These are phyloP conservation scores for Leptosphaerulina australis DNA, from an alignment of 2,329 filamentous ascomycete species.

Conservation along the genomic window DNA sequence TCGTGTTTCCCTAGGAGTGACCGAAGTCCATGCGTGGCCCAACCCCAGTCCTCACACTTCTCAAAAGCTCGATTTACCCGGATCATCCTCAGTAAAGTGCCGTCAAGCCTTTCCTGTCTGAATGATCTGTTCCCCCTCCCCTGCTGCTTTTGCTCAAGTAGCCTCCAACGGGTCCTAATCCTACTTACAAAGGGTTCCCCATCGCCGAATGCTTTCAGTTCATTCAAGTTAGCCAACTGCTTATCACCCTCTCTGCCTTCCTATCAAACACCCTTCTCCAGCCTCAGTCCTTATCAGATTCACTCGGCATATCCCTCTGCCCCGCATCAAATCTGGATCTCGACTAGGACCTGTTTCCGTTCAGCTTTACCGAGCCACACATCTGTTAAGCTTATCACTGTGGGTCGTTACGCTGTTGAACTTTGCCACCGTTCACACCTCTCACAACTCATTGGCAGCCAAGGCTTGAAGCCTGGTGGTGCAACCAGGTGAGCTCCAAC, in stretches of 20 bases:
- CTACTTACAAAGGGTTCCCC: slow-evolving; percentile 42
- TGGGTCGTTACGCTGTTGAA: slow-evolving; percentile 25
- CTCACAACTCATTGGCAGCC: slow-evolving; percentile 17
- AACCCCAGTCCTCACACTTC: slow-evolving; percentile 44
- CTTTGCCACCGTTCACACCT: slow-evolving; percentile 16
- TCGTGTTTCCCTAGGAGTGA: slow-evolving; percentile 47
- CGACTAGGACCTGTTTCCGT: slow-evolving; percentile 32
- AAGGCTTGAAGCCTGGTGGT: slow-evolving; percentile 20
- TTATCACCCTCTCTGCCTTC: slow-evolving; percentile 23
- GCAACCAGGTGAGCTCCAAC: slow-evolving; percentile 25
- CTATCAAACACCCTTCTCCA: slow-evolving; percentile 21
- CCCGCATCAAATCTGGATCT: slow-evolving; percentile 40
- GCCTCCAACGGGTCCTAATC: slow-evolving; percentile 40
- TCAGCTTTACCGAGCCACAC: slow-evolving; percentile 33
- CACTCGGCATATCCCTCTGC: slow-evolving; percentile 33
- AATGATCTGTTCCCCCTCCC: slow-evolving; percentile 48
- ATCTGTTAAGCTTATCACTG: slow-evolving; percentile 27
- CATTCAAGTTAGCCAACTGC: slow-evolving; percentile 38
- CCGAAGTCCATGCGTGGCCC: slow-evolving; percentile 45
- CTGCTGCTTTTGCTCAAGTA: slow-evolving; percentile 21
- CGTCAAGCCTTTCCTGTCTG: slow-evolving; percentile 48
- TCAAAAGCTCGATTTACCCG: slow-evolving; percentile 51
- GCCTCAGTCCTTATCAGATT: slow-evolving; percentile 33
- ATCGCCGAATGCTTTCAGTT: slow-evolving; percentile 40
- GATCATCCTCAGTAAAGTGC: slow-evolving; percentile 48